These are phyloP conservation scores for Begonia masoniana DNA, from an alignment of 306 rosid genomes.

Conservation along the genomic window DNA sequence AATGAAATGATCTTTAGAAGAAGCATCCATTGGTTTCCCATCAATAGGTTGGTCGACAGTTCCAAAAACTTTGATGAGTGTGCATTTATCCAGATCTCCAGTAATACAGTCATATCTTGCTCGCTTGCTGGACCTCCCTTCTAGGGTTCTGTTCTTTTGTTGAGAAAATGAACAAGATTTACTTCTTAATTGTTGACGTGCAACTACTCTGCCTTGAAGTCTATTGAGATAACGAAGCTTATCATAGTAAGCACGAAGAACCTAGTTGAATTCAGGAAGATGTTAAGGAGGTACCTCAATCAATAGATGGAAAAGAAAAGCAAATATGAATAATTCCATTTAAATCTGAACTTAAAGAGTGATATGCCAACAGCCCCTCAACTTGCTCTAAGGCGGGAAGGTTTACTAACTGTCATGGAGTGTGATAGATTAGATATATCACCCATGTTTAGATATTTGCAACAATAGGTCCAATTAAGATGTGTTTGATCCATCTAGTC, in stretches of 20 bases:
- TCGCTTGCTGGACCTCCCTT: slow-evolving; percentile 31
- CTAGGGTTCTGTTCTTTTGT: slow-evolving; percentile 23
- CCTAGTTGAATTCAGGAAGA: slow-evolving; percentile 22
- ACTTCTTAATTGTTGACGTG: slow-evolving; percentile 13
- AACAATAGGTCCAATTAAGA: no score
- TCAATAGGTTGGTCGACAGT: slow-evolving; percentile 18
- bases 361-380: no score
- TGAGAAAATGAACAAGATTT: slow-evolving; percentile 24
- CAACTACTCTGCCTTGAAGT: slow-evolving; percentile 24
- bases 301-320: neutral
- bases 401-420: no score
- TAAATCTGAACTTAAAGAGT: no score
- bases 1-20: slow-evolving; percentile 22
- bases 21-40: slow-evolving; percentile 17
- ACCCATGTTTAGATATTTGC: no score
- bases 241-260: slow-evolving; percentile 29
- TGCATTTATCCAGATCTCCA: slow-evolving; percentile 20
- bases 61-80: slow-evolving; percentile 13
- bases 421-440: no score
- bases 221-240: slow-evolving; percentile 18
- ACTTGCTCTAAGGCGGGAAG: no score
- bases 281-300: neutral
- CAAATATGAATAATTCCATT: no score
- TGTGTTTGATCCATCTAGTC: no score
- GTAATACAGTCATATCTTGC: slow-evolving; percentile 28